Base-by-base conservation (phyloP, 768 basidiomycete species). In the Mycena venus region DNA sequence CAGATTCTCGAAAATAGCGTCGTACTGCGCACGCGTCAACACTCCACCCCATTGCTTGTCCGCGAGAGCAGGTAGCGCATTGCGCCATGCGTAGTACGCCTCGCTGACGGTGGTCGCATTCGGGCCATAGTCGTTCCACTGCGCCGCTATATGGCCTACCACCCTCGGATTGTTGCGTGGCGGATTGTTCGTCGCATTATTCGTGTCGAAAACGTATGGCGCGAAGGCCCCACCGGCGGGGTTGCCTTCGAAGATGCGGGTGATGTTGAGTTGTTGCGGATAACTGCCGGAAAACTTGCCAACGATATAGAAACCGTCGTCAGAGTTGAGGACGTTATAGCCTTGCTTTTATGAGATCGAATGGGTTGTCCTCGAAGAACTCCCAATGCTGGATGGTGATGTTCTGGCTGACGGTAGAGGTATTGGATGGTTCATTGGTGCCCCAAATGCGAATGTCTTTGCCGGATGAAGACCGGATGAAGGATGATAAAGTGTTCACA, bases 371-470 rank as follows among this genome's bases (percentile, higher is more conserved):
- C 55, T 76, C 75, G 55, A 76, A 76, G 61, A 77, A 77, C 62
- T 77, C 75, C 72, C 75, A 76, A 51, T 76, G 75, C 64, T 73
- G 75, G 31, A 76, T 73, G 44, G 75, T 76, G 65, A 76, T 76
- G 69, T 73, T 74, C 5, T 23, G 72, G 69, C 68, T 76, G 31
- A 76, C 72, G 14, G 53, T 38, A 49, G 75, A 76, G 19, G 63
- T 76, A 7, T 56, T 65, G 11, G 75, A 76, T 3, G 75, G 75
- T 44, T 76, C 72, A 40, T 71, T 76, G 25, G 75, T 76, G 49
- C 75, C 75, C 75, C 75, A 76, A 29, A 76, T 76, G 53, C 75
- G 75, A 19, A 73, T 76, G 38, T 70, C 63, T 34, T 76, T 73
- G 27, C 65, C 69, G 11, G 75, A 73, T 1, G 64, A 38, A 9